Conservation (phyloP, 164 flowering plant genomes). For the Santalum album region DNA sequence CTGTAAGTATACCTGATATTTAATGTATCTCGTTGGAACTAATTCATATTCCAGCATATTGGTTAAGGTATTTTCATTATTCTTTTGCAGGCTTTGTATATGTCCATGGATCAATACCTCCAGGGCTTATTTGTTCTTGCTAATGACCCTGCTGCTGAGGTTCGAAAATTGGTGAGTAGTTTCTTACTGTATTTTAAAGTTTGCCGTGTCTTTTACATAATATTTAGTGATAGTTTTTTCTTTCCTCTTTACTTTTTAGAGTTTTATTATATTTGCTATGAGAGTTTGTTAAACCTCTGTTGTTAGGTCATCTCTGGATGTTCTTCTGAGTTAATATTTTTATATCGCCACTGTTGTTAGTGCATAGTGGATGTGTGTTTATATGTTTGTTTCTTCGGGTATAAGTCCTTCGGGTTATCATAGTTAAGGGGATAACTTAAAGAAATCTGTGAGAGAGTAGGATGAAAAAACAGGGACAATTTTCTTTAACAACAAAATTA, state of each 20-base stretch:
- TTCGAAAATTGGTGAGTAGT: conserved; percentile 88
- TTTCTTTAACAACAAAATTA: too few relatives aligned
- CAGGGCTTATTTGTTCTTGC: conserved; percentile 94
- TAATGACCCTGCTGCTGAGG: conserved; percentile 72
- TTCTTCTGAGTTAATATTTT: too few relatives aligned
- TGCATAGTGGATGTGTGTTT: too few relatives aligned
- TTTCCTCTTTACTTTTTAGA: too few relatives aligned
- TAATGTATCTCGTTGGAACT: not conserved
- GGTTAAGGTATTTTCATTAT: not conserved
- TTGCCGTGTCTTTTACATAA: not conserved
- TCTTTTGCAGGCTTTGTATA: conserved; percentile 57
- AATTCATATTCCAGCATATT: not conserved
- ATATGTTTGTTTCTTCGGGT: too few relatives aligned
- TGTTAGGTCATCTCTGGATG: not conserved
- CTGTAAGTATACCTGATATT: conserved; percentile 40
- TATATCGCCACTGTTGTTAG: too few relatives aligned
- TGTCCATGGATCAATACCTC: conserved; percentile 85
- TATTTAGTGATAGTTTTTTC: not conserved
- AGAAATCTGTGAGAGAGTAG: too few relatives aligned
- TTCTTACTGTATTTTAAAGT: not conserved
- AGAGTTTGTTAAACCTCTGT: not conserved
- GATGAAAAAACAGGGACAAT: too few relatives aligned
- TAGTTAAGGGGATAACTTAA: too few relatives aligned
- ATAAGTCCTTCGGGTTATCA: too few relatives aligned
- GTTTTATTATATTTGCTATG: too few relatives aligned